Conservation (phyloP, 495 filamentous ascomycete genomes). For the Chaetomidium leptoderma region DNA sequence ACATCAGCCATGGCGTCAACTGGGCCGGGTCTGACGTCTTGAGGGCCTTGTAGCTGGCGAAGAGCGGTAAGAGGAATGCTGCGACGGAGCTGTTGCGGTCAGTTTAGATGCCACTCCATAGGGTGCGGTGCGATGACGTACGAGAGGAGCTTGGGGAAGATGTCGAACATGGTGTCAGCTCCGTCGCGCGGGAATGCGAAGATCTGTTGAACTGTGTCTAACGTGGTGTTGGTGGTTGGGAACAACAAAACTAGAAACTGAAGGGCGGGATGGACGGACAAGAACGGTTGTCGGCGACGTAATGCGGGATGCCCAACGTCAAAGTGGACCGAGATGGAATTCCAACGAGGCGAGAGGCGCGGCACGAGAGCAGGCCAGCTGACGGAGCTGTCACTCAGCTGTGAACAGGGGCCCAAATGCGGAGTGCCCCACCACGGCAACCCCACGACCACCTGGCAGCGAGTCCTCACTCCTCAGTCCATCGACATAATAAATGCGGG, state of each 20-base stretch:
- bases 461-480: too few species aligned
- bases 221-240: neutral
- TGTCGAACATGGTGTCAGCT: constrained; percentile 64
- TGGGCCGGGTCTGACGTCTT: constrained; percentile 86
- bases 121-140: constrained; percentile 42
- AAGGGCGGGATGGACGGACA: neutral
- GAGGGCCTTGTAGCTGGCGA: constrained; percentile 97
- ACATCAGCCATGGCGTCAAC: constrained; percentile 98
- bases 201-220: neutral
- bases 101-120: constrained; percentile 13
- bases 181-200: neutral
- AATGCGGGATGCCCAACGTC: neutral
- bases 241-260: neutral
- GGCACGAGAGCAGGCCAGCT: constrained; percentile 8
- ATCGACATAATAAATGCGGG: too few species aligned
- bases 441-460: too few species aligned
- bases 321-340: neutral
- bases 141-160: constrained; percentile 76
- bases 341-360: neutral
- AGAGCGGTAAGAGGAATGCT: constrained; percentile 91
- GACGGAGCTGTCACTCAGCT: neutral
- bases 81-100: constrained; percentile 63
- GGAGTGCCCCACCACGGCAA: neutral
- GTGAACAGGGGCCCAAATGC: neutral
- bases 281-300: neutral